phyloP scores from a whole-genome alignment of 129 eudicot species.

The Artemisia tridentata region DNA sequence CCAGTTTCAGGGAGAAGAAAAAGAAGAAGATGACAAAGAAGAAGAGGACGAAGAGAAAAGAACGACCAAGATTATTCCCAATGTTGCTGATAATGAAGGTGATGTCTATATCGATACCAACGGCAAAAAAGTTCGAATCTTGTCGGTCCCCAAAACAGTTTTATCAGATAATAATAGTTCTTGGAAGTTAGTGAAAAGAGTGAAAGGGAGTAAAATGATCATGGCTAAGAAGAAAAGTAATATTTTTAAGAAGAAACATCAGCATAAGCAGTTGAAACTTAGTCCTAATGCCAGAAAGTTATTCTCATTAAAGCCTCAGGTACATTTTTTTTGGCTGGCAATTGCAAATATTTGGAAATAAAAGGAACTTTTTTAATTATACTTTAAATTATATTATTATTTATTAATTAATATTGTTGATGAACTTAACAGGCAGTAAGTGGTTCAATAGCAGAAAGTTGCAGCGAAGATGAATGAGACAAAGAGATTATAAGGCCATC shows the following conservation, averaged over 20 bases:
- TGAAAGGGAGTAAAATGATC: constrained; percentile 20
- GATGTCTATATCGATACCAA: constrained; percentile 74
- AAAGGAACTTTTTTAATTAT: neutral
- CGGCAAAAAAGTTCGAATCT: constrained; percentile 80
- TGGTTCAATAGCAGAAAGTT: constrained; percentile 24
- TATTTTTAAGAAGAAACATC: constrained; percentile 33
- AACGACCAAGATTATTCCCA: constrained; percentile 24
- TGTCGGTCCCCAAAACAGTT: constrained; percentile 42
- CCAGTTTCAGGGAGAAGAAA: constrained; percentile 35
- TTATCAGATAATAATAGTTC: constrained; percentile 17
- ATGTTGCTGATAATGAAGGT: constrained; percentile 52
- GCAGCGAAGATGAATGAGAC: constrained; percentile 8
- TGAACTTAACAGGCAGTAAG: constrained; percentile 30
- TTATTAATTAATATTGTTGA: constrained; percentile 9
- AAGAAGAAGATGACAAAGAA: constrained; percentile 21
- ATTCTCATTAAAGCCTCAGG: constrained; percentile 41
- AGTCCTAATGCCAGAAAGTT: constrained; percentile 27
- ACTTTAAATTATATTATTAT: neutral
- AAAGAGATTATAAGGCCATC: constrained; percentile 34
- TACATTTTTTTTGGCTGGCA: constrained; percentile 18
- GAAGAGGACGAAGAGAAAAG: constrained; percentile 29
- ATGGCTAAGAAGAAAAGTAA: neutral
- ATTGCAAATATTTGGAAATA: neutral
- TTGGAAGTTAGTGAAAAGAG: constrained; percentile 38
- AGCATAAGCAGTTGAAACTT: constrained; percentile 37